Evolutionary conservation across 2,329 filamentous ascomycete species (phyloP), one percentile per base, ranked within the genome.

Genomic region (Ophiocordyceps camponoti-floridani): DNA sequence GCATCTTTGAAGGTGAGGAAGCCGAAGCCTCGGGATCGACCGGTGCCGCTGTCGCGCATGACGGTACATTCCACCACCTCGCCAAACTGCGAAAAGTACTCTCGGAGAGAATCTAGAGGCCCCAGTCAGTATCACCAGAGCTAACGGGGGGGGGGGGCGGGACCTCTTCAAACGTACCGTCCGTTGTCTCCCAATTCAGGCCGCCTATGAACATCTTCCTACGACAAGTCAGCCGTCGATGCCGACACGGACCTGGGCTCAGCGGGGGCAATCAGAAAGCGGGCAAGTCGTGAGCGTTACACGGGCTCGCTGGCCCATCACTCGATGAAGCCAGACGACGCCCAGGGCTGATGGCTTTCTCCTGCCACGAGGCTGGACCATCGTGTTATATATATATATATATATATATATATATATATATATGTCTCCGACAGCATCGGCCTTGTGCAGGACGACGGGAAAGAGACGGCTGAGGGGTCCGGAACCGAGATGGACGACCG

Each of bases 141-240:
- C 6, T n/a, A 14, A 6, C 14, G 12, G 12, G n/a, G 12, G 31
- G 31, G 12, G 31, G 12, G 5, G 31, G 6, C 12, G 14, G 4
- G 11, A 10, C 31, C 4, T 33, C 4, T 33, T 33, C 4, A 4
- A 12, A 14, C 31, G 11, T 33, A 35, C 31, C 31, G 31, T 35
- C 31, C 8, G 91, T 96, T 14, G 91, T 98, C 65, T 98, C 91
- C 91, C 91, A 98, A 60, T 98, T 98, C 45, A 98, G 68, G 38
- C 91, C 91, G 56, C 91, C 91, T 64, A 98, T 98, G 56, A 98
- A 98, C 91, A 98, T 98, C 70, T 98, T 98, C 57, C 91, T 98
- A 66, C 57, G 41, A 33, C 16, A 26, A 27, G 41, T 44, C 43
- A 42, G 43, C 44, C 26, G 50, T 45, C 33, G 7, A 23, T 19